Evolutionary conservation across 2,329 filamentous ascomycete genomes (phyloP), one percentile per base, ranked within the genome.

Genomic region (Penicillium expansum): DNA sequence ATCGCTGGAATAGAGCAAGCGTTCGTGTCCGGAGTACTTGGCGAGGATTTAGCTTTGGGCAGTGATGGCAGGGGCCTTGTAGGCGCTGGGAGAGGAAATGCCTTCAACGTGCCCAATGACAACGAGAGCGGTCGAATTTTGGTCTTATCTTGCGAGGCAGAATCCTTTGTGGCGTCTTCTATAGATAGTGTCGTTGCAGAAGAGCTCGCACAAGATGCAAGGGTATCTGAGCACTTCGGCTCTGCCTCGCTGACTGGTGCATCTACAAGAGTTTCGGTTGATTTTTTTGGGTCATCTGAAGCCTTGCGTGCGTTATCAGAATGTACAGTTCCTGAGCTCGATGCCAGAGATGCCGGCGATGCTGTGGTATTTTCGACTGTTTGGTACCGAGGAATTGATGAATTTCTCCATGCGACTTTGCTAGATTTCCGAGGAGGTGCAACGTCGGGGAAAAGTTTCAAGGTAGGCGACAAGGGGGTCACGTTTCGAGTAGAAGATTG

Each of bases 11-110:
- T 42, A 22, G 58, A 39, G 14, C 38, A 48, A 20, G 56, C 10
- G n/a, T 57, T 58, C 2, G 52, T 41, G 20, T 57, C 60, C 8
- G 47, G 59, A 35, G 48, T 48, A 29, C 57, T 56, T 20, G 63
- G 50, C 13, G 52, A 49, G 29, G 55, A 39, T 3, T 42, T 54
- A 18, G 59, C 29, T 32, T 67, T 60, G 10, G 73, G 73, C 9
- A 74, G 54, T 5, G 68, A 69, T 48, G 73, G 73, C 5, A 75
- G 53, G 30, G 73, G 71, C 32, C 61, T 66, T 27, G 63, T 69
- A 13, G 73, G 73, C 32, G 72, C 71, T 16, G 73, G 73, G 20
- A 72, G 65, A 59, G 73, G 70, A 37, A 73, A 71, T 14, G 69
- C 62, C 35, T 73, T 62, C 16, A 74, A 62, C 0, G 68, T 62